A percentile compares a stretch with the other conserved stretches of the same genome.
Conservation (phyloP, 495 filamentous ascomycete species). For the Daldinia loculata region DNA sequence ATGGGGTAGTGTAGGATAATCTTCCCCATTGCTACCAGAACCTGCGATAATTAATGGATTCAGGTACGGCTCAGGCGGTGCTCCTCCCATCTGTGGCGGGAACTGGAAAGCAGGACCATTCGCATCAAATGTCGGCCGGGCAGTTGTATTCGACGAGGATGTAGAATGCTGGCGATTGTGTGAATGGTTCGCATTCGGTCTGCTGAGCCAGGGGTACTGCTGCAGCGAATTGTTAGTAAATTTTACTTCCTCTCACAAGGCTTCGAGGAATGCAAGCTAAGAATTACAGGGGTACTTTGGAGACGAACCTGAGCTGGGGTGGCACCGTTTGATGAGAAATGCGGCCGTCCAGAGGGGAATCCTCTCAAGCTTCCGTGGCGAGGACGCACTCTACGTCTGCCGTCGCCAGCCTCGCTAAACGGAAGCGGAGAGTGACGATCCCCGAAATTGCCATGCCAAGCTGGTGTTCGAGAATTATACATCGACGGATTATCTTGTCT, state of each 20-base stretch:
- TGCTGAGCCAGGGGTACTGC: constrained; percentile 35
- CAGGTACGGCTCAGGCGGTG: constrained; percentile 24
- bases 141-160: constrained; percentile 15
- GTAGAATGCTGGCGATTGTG: constrained; percentile 26
- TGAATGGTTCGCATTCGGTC: constrained; percentile 12
- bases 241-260: neutral
- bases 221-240: constrained; percentile 33
- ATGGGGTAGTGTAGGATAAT: constrained; percentile 19
- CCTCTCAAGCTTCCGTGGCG: constrained; percentile 48
- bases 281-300: neutral
- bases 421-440: constrained; percentile 52
- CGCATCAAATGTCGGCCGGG: constrained; percentile 11
- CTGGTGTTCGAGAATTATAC: constrained; percentile 12
- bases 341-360: constrained; percentile 16
- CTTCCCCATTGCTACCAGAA: neutral
- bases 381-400: constrained; percentile 50
- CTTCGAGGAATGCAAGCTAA: neutral
- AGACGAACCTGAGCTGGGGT: constrained; percentile 30
- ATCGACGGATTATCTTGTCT: constrained; percentile 19
- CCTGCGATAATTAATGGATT: constrained; percentile 31
- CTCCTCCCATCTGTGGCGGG: constrained; percentile 25
- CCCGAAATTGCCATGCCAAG: constrained; percentile 26
- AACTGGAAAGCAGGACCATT: constrained; percentile 9
- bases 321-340: constrained; percentile 11
- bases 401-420: constrained; percentile 48